Evolutionary conservation across 2,329 filamentous ascomycete genomes (phyloP), one percentile per base, ranked within the genome.

Genomic region (Sarocladium kiliense): DNA sequence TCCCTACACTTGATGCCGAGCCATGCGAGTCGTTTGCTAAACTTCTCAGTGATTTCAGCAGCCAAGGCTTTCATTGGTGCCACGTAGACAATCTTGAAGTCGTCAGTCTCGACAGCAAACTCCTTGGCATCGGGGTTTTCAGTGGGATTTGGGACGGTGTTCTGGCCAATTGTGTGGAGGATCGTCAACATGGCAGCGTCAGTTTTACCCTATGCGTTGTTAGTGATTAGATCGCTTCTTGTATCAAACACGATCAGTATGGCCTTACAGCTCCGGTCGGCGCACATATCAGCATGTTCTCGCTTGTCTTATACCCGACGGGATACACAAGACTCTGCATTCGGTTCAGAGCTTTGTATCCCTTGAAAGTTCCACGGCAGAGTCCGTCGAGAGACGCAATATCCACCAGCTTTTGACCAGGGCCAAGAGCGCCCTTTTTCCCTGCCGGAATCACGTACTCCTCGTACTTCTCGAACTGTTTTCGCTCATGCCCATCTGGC

Each of bases 31-130:
- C 93, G 86, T 69, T 91, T 96, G 47, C 91, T 89, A 2, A 99
- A 78, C 73, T 99, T 99, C 34, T 92, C 90, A 0, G 94, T 97
- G 39, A 99, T 88, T 72, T 99, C 94, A 7, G 95, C 94, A 3
- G 95, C 95, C 18, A 99, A 77, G 1, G 94, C 95, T 71, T 99
- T 99, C 95, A 99, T 99, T 0, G 94, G 95, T 1, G 95, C 94
- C 39, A 99, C 94, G 63, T 99, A 99, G 56, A 99, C 91, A 63
- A 99, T 93, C 72, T 99, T 97, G 80, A 97, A 97, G 63, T 96
- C 90, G 54, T 96, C 88, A 0, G 84, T 75, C 56, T 88, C 80
- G n/a, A 96, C 89, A 1, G 81, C 82, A 66, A 97, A 97, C 37
- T 96, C 88, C 0, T 80, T 85, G 1, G 88, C 85, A 54, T 84